phyloP scores from a whole-genome alignment of 2,329 filamentous ascomycete species.

The Botrytis sinoallii region DNA sequence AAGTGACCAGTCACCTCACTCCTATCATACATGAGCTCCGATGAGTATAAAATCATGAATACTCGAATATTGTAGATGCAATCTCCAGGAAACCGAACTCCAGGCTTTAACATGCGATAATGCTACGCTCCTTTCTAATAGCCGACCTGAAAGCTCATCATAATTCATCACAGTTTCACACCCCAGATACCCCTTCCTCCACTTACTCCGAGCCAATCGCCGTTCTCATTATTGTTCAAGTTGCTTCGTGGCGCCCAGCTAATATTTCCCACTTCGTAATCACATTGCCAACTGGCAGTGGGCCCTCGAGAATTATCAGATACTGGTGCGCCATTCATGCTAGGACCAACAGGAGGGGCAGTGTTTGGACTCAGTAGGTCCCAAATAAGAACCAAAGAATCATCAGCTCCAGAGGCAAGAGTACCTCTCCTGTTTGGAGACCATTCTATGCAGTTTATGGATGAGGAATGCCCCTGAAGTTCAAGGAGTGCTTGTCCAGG shows the following conservation, averaged over 20 bases:
- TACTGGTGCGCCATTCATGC: conserved; percentile 49
- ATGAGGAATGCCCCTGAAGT: conserved; percentile 79
- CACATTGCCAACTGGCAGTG: conserved; percentile 76
- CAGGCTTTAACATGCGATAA: conserved; percentile 29
- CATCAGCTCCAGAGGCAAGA: conserved; percentile 87
- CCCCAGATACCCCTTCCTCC: conserved; percentile 81
- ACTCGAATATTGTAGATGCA: conserved; percentile 29
- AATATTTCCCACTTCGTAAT: conserved; percentile 82
- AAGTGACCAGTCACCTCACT: background rate
- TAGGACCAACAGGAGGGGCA: conserved; percentile 37
- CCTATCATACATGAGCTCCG: conserved; percentile 27
- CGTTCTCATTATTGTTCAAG: conserved; percentile 59
- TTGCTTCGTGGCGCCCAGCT: conserved; percentile 76
- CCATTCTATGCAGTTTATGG: conserved; percentile 95
- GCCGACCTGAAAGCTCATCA: conserved; percentile 16
- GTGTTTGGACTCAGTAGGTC: conserved; percentile 68
- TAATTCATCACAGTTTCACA: conserved; percentile 36
- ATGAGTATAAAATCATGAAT: conserved; percentile 24
- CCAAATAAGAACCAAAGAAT: conserved; percentile 90
- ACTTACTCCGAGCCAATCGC: conserved; percentile 81
- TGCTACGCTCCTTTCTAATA: conserved; percentile 24
- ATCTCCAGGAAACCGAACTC: conserved; percentile 28
- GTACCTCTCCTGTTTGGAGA: conserved; percentile 82
- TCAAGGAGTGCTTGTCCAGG: conserved; percentile 93
- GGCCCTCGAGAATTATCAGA: conserved; percentile 62